Percentiles rank a stretch among this genome's conserved stretches.
Conservation (phyloP, 352 stramenopile genomes). For the Phytophthora hibernalis region DNA sequence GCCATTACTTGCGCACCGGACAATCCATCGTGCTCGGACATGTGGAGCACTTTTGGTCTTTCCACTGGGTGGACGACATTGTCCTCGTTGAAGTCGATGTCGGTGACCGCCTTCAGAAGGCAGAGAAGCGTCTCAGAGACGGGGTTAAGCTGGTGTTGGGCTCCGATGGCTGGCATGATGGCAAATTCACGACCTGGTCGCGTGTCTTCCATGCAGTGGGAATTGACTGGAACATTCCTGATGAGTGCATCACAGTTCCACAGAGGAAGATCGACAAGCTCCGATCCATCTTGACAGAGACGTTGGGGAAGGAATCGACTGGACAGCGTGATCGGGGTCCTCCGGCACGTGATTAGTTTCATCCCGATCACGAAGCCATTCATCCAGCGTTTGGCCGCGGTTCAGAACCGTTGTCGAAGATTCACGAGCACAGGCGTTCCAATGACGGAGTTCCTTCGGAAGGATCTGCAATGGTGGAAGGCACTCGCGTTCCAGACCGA, state of each 20-base stretch:
- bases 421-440: not conserved
- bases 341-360: constrained; percentile 15
- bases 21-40: not conserved
- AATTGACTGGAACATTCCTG: constrained; percentile 11
- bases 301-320: not conserved
- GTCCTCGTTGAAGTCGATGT: constrained; percentile 6
- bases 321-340: not conserved
- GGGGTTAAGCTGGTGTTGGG: constrained; percentile 12
- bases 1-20: constrained; percentile 7
- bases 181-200: constrained; percentile 21
- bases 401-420: not conserved
- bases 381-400: not conserved
- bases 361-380: constrained; percentile 18
- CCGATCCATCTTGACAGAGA: not conserved
- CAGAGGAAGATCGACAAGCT: constrained; percentile 8
- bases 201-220: constrained; percentile 3
- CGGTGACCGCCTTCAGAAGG: constrained; percentile 3
- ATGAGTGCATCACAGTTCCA: not conserved
- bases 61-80: constrained; percentile 7
- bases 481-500: no score
- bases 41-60: not conserved
- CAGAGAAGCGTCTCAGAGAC: constrained; percentile 17
- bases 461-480: no score
- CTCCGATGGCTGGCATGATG: constrained; percentile 15
- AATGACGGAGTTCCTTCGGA: no score